phyloP scores from a whole-genome alignment of 2,329 filamentous ascomycete genomes.

The Phialophora tarda region DNA sequence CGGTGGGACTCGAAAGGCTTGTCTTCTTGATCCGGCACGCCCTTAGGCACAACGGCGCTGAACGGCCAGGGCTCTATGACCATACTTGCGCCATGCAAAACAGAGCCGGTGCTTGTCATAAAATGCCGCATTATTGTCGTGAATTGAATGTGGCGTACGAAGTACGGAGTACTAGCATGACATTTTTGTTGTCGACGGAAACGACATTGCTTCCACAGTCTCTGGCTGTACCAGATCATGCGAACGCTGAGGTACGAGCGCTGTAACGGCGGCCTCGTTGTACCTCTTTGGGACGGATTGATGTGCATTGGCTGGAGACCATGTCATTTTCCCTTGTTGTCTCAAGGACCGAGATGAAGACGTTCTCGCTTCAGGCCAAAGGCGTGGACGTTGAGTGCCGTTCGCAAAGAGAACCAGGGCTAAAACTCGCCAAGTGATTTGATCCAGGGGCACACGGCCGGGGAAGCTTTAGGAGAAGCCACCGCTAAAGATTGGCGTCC shows the following conservation, averaged over 20 bases:
- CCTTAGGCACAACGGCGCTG: not conserved
- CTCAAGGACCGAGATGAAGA: conserved; percentile 27
- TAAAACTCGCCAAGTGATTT: conserved; percentile 21
- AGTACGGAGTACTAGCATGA: not conserved
- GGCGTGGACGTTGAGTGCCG: not conserved
- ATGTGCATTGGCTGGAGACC: too few relatives aligned
- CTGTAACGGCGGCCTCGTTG: not conserved
- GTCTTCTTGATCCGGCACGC: not conserved
- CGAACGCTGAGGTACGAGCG: not conserved
- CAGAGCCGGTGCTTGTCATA: not conserved
- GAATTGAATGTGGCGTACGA: not conserved
- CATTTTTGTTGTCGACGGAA: not conserved
- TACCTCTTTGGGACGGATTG: not conserved
- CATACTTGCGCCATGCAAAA: not conserved
- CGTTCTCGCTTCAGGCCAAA: conserved; percentile 27
- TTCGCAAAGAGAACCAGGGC: not conserved
- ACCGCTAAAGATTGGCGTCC: conserved; percentile 28
- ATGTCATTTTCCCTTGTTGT: conserved; percentile 8
- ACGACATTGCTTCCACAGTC: not conserved
- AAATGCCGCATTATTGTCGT: not conserved
- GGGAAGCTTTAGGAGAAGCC: conserved; percentile 24
- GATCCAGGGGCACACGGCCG: conserved; percentile 22
- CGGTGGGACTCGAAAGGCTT: conserved; percentile 3
- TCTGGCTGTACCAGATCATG: not conserved
- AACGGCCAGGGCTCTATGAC: not conserved